Conservation (phyloP, 768 basidiomycete species). For the Pisolithus albus region DNA sequence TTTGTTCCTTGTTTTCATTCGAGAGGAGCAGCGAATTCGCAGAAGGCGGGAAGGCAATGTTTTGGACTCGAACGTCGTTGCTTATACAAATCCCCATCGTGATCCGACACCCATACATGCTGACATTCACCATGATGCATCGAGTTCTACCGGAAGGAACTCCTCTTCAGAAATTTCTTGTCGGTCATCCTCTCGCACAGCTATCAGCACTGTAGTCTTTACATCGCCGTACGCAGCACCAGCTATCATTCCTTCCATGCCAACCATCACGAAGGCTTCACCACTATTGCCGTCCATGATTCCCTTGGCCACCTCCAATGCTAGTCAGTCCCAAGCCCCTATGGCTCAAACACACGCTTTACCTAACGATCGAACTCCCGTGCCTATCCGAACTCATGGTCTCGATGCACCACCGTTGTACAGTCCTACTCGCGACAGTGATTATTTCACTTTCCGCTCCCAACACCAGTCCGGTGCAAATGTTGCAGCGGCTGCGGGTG, state of each 20-base stretch:
- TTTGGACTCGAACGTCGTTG: slow-evolving; percentile 12
- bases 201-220: slow-evolving; percentile 40
- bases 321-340: slow-evolving; percentile 22
- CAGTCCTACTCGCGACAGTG: slow-evolving; percentile 30
- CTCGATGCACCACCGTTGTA: slow-evolving; percentile 29
- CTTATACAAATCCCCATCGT: slow-evolving; percentile 17
- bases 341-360: slow-evolving; percentile 40
- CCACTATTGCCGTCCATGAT: slow-evolving; percentile 59
- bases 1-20: slow-evolving; percentile 72
- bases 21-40: slow-evolving; percentile 52
- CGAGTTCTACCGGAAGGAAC: slow-evolving; percentile 15
- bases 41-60: slow-evolving; percentile 26
- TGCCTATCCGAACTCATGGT: slow-evolving; percentile 39
- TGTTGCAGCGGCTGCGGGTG: slow-evolving; percentile 41
- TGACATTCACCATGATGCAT: slow-evolving; percentile 19
- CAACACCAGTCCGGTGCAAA: slow-evolving; percentile 41
- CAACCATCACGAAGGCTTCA: slow-evolving; percentile 39
- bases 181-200: slow-evolving; percentile 21
- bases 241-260: slow-evolving; percentile 47
- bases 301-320: slow-evolving; percentile 32
- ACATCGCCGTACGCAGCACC: slow-evolving; percentile 61
- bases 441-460: slow-evolving; percentile 47
- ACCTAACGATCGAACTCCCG: slow-evolving; percentile 24
- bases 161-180: slow-evolving; percentile 25
- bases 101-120: slow-evolving; percentile 17